phyloP scores from a whole-genome alignment of 768 basidiomycete genomes.

The Xerocomus spinulosus region DNA sequence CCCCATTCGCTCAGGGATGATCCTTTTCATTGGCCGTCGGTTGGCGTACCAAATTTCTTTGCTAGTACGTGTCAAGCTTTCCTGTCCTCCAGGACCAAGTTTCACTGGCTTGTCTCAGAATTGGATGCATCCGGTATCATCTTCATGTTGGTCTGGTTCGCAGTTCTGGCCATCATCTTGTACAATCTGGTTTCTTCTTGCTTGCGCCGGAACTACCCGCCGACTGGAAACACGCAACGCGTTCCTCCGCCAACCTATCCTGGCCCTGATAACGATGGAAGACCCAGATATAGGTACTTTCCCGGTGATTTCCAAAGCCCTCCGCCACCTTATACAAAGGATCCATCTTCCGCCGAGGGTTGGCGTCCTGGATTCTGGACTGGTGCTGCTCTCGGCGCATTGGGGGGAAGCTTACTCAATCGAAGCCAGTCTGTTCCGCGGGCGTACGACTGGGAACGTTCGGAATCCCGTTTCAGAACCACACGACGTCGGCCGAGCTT shows the following conservation, averaged over 20 bases:
- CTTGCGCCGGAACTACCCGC: constrained; percentile 30
- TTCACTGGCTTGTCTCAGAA: constrained; percentile 29
- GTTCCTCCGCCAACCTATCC: constrained; percentile 30
- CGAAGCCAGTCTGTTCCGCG: constrained; percentile 27
- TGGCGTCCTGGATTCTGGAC: constrained; percentile 84
- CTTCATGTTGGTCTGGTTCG: constrained; percentile 57
- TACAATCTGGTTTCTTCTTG: constrained; percentile 61
- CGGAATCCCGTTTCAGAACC: constrained; percentile 28
- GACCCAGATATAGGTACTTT: constrained; percentile 44
- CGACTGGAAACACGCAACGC: constrained; percentile 30
- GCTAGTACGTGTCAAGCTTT: constrained; percentile 15
- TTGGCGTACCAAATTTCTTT: constrained; percentile 16
- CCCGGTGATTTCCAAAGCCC: constrained; percentile 46
- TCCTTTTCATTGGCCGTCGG: constrained; percentile 4
- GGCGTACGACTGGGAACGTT: constrained; percentile 60
- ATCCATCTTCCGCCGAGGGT: constrained; percentile 27
- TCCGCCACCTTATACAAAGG: constrained; percentile 55
- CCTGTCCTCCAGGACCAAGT: neutral
- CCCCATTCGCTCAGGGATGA: constrained; percentile 36
- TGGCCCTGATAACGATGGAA: constrained; percentile 15
- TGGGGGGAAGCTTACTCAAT: constrained; percentile 57
- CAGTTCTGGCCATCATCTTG: constrained; percentile 45
- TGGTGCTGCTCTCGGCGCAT: constrained; percentile 69
- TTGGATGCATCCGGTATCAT: constrained; percentile 44
- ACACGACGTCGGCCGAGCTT: constrained; percentile 24